Percentiles rank a stretch among this genome's conserved stretches.
These are phyloP conservation scores for Parachaetomium inaequale DNA, from an alignment of 495 filamentous ascomycete species.

Conservation along the genomic window DNA sequence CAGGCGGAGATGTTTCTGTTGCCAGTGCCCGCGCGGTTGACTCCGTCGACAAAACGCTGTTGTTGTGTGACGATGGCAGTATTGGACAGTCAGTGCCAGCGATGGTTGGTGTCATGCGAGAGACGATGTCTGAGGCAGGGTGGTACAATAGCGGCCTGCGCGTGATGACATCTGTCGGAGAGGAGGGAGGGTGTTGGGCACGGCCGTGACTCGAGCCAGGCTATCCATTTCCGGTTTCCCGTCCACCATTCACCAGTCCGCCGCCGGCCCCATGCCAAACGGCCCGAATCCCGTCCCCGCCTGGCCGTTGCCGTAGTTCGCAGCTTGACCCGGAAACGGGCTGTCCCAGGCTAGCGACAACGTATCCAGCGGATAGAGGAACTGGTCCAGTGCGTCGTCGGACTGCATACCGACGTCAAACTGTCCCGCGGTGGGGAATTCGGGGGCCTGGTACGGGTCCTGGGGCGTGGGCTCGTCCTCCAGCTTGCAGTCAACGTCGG, in stretches of 20 bases:
- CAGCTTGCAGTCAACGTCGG: conserved; percentile 21
- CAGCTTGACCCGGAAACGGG: conserved; percentile 31
- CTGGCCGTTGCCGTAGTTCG: not conserved
- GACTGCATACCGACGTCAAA: not conserved
- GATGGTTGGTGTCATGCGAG: too few relatives aligned
- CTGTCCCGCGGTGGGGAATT: not conserved
- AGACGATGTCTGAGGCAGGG: too few relatives aligned
- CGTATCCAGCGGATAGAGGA: conserved; percentile 36
- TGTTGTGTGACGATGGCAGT: too few relatives aligned
- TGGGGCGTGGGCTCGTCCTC: conserved; percentile 19
- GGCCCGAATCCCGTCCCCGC: conserved; percentile 15
- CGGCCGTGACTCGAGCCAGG: not conserved
- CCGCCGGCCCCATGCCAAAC: conserved; percentile 24
- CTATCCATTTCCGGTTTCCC: too few relatives aligned
- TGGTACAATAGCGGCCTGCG: too few relatives aligned
- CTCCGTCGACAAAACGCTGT: too few relatives aligned
- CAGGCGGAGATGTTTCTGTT: too few relatives aligned
- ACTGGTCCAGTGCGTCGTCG: conserved; percentile 27
- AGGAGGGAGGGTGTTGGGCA: too few relatives aligned
- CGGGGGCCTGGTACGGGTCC: not conserved
- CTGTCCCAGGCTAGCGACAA: conserved; percentile 44
- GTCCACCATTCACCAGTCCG: conserved; percentile 30
- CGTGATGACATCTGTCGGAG: too few relatives aligned
- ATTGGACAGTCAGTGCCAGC: too few relatives aligned
- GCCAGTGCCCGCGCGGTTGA: too few relatives aligned